A percentile compares a stretch with the other conserved stretches of the same genome.
Evolutionary conservation across 2,329 filamentous ascomycete species (phyloP).

Genomic region (Xylogone sp.): DNA sequence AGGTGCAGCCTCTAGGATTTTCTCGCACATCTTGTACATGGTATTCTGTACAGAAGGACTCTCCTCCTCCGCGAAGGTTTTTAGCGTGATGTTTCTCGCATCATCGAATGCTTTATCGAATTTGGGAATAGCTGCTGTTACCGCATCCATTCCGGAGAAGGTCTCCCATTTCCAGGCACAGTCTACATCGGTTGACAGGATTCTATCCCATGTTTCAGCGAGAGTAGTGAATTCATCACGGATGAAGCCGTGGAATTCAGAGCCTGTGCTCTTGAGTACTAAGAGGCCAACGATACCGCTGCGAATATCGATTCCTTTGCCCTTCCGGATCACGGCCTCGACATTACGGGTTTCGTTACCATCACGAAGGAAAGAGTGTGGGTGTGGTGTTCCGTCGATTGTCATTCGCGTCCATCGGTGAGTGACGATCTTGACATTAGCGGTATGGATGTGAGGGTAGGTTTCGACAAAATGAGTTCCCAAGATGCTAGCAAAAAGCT

Average conservation of each 20-base stretch:
- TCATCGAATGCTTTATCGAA: slow-evolving; percentile 79
- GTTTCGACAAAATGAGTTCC: slow-evolving; percentile 84
- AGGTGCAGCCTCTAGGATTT: slow-evolving; percentile 74
- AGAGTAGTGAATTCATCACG: slow-evolving; percentile 92
- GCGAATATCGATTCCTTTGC: slow-evolving; percentile 68
- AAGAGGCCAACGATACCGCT: slow-evolving; percentile 78
- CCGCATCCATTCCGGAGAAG: slow-evolving; percentile 63
- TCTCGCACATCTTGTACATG: slow-evolving; percentile 98
- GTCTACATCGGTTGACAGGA: slow-evolving; percentile 90
- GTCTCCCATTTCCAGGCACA: slow-evolving; percentile 80
- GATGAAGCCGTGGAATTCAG: slow-evolving; percentile 91
- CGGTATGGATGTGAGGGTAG: slow-evolving; percentile 83
- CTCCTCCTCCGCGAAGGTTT: slow-evolving; percentile 84
- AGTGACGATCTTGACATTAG: slow-evolving; percentile 76
- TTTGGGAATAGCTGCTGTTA: slow-evolving; percentile 56
- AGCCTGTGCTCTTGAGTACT: slow-evolving; percentile 94
- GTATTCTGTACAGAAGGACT: slow-evolving; percentile 93
- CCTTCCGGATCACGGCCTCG: slow-evolving; percentile 64
- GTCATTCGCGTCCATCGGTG: slow-evolving; percentile 91
- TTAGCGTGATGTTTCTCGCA: slow-evolving; percentile 82
- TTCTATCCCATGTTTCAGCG: slow-evolving; percentile 88
- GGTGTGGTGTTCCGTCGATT: slow-evolving; percentile 84
- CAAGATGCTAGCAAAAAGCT: slow-evolving; percentile 83
- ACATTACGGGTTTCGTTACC: slow-evolving; percentile 84
- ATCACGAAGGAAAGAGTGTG: slow-evolving; percentile 91